These are phyloP conservation scores for Zygoascus meyerae DNA, from an alignment of 1,139 yeast genomes.

Conservation along the genomic window DNA sequence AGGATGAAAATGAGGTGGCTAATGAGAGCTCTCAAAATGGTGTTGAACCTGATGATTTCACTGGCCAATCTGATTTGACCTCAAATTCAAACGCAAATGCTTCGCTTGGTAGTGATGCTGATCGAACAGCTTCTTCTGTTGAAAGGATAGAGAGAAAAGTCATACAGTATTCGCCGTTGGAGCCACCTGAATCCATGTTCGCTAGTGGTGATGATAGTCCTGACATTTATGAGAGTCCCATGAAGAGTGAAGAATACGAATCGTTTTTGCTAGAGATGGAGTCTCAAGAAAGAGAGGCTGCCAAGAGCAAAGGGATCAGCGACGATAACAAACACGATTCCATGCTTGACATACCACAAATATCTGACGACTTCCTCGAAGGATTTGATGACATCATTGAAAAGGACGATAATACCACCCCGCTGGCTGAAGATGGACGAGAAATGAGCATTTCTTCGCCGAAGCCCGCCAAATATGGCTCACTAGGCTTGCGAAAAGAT, in stretches of 20 bases:
- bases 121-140: background rate
- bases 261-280: background rate
- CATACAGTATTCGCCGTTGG: too few relatives aligned
- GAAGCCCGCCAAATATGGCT: conserved; percentile 2
- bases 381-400: conserved; percentile 10
- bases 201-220: background rate
- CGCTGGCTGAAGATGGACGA: background rate
- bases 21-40: too few relatives aligned
- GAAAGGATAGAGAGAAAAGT: too few relatives aligned
- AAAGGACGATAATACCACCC: conserved; percentile 7
- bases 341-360: conserved; percentile 2
- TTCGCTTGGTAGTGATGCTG: background rate
- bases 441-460: background rate
- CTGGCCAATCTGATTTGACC: background rate
- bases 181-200: too few relatives aligned
- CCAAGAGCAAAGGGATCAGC: background rate
- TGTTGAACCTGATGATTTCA: too few relatives aligned
- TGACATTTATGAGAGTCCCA: background rate
- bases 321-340: background rate
- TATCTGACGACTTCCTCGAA: conserved; percentile 5
- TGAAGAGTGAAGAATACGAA: conserved; percentile 2
- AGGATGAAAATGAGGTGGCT: too few relatives aligned
- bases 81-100: background rate
- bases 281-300: background rate
- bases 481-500: conserved; percentile 13